Conservation (phyloP, 2,329 filamentous ascomycete species). For the Annulohypoxylon truncatum region DNA sequence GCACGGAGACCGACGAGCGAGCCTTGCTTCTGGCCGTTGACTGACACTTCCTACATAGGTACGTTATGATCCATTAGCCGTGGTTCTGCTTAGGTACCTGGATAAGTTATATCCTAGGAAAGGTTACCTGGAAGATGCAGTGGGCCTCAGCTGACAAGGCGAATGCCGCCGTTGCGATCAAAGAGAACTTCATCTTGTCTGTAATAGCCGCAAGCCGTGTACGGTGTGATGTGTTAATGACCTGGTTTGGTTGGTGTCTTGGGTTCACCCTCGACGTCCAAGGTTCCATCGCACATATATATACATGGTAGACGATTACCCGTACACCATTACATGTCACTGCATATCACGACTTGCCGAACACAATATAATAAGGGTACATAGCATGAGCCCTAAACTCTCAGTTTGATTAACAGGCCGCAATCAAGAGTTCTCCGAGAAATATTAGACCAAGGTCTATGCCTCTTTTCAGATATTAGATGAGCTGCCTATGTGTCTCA, state of each 20-base stretch:
- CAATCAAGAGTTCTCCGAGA: conserved; percentile 20
- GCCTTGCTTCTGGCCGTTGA: conserved; percentile 59
- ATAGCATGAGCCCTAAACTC: conserved; percentile 4
- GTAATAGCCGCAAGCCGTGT: conserved; percentile 4
- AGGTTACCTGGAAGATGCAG: conserved; percentile 57
- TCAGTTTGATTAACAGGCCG: conserved; percentile 6
- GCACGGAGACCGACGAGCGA: conserved; percentile 59
- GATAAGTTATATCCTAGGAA: background rate
- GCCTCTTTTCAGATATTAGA: conserved; percentile 24
- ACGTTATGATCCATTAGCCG: conserved; percentile 24
- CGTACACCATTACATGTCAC: background rate
- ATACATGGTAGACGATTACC: conserved; percentile 23
- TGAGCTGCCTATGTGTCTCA: conserved; percentile 19
- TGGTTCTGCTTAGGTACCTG: background rate
- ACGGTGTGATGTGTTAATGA: conserved; percentile 10
- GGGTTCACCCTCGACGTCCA: background rate
- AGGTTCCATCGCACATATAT: conserved; percentile 31
- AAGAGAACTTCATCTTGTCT: conserved; percentile 54
- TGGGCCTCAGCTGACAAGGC: conserved; percentile 55
- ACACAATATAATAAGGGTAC: conserved; percentile 23
- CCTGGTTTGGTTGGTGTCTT: conserved; percentile 14
- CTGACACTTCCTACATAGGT: conserved; percentile 58
- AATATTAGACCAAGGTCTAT: conserved; percentile 18
- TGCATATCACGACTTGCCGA: conserved; percentile 33
- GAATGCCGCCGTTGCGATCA: conserved; percentile 50